Conservation (phyloP, 116 monocot genomes). For the Cymodocea nodosa region DNA sequence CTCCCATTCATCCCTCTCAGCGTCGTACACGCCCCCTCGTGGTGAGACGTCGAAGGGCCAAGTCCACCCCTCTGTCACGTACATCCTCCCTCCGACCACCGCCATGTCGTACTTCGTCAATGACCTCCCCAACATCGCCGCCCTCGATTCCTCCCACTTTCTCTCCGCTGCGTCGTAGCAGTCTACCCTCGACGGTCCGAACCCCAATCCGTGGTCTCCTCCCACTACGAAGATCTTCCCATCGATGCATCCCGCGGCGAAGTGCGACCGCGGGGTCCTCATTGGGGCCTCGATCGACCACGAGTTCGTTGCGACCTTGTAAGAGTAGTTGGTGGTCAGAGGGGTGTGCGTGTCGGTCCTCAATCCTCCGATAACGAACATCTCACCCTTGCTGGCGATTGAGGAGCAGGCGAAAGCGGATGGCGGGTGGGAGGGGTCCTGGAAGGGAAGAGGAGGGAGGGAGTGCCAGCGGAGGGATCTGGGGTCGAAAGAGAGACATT, state of each 20-base stretch:
- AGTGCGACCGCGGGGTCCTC: conserved; percentile 32
- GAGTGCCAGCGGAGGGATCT: conserved; percentile 31
- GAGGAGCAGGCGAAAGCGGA: conserved; percentile 27
- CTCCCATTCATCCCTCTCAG: conserved; percentile 32
- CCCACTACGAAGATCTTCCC: conserved; percentile 35
- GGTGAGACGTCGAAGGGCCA: conserved; percentile 64
- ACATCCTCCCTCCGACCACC: conserved; percentile 33
- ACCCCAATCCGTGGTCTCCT: conserved; percentile 11
- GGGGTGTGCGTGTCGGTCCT: conserved; percentile 13
- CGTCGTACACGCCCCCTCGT: conserved; percentile 45
- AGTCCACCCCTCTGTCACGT: conserved; percentile 74
- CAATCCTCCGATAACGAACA: conserved; percentile 40
- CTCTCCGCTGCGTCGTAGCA: conserved; percentile 39
- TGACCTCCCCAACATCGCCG: conserved; percentile 17
- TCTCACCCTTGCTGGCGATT: conserved; percentile 29
- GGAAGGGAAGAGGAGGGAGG: conserved; percentile 33
- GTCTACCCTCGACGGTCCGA: conserved; percentile 16
- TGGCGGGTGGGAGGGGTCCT: conserved; percentile 12
- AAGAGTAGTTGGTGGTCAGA: conserved; percentile 17
- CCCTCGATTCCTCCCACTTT: conserved; percentile 22
- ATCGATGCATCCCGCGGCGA: conserved; percentile 33
- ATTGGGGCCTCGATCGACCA: conserved; percentile 38
- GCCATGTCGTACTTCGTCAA: conserved; percentile 64
- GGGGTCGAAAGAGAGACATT: conserved; percentile 57
- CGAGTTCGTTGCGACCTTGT: conserved; percentile 43